phyloP scores from a whole-genome alignment of 169 alveolate species.

The Babesia bigemina region DNA sequence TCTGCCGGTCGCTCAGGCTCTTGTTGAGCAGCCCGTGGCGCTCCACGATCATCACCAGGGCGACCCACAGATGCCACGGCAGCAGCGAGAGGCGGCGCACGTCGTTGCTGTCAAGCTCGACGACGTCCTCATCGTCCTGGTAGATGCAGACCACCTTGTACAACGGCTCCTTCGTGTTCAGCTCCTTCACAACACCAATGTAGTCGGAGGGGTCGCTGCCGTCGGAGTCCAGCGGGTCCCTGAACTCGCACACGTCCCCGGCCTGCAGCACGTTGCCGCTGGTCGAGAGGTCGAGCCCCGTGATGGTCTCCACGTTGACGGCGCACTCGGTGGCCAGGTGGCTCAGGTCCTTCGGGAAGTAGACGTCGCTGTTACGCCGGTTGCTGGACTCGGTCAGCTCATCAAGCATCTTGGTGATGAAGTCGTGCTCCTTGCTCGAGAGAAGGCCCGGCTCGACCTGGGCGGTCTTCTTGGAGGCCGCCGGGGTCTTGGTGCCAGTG shows the following conservation, averaged over 20 bases:
- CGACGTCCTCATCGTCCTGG: conserved; percentile 61
- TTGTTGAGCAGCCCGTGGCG: conserved; percentile 18
- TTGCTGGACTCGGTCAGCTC: conserved; percentile 3
- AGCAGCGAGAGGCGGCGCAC: conserved; percentile 47
- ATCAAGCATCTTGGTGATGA: conserved; percentile 16
- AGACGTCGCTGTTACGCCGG: conserved; percentile 6
- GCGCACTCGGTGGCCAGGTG: conserved; percentile 2
- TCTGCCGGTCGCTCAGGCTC: background rate
- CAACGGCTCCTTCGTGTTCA: conserved; percentile 48
- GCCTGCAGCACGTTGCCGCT: conserved; percentile 56
- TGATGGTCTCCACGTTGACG: conserved; percentile 34
- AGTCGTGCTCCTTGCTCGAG: conserved; percentile 11
- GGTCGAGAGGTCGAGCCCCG: conserved; percentile 34
- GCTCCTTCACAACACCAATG: conserved; percentile 42
- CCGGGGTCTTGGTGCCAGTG: no score
- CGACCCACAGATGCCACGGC: conserved; percentile 64
- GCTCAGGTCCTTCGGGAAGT: conserved; percentile 9
- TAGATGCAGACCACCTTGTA: conserved; percentile 46
- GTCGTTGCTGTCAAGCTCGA: conserved; percentile 36
- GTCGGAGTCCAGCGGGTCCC: conserved; percentile 62
- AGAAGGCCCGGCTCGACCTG: background rate
- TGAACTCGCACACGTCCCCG: conserved; percentile 69
- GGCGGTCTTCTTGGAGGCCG: background rate
- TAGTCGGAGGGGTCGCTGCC: conserved; percentile 66
- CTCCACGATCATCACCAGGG: conserved; percentile 29